These are phyloP conservation scores for Ascochyta clinopodiicola DNA, from an alignment of 2,329 filamentous ascomycete genomes.

Conservation along the genomic window DNA sequence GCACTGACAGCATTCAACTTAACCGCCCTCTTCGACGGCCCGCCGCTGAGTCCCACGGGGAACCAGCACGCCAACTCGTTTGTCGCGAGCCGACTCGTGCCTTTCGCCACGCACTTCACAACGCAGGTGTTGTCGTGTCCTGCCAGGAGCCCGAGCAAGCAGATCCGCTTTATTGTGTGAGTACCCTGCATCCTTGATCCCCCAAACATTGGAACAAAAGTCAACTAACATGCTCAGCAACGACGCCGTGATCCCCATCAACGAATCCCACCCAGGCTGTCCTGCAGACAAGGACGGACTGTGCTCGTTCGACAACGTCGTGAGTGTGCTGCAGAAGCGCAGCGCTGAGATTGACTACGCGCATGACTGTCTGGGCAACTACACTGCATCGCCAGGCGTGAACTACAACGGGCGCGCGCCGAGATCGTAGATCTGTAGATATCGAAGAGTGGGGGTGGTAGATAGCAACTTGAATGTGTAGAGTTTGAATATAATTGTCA, in stretches of 20 bases:
- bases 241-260: slow-evolving; percentile 38
- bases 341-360: slow-evolving; percentile 38
- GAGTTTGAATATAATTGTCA: not conserved
- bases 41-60: slow-evolving; percentile 26
- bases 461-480: not conserved
- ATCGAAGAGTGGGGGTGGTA: not conserved
- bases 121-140: slow-evolving; percentile 37
- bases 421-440: not conserved
- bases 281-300: slow-evolving; percentile 30
- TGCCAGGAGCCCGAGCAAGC: slow-evolving; percentile 29
- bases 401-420: slow-evolving; percentile 41
- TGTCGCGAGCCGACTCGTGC: slow-evolving; percentile 37
- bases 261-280: slow-evolving; percentile 33
- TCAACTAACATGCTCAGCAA: slow-evolving; percentile 20
- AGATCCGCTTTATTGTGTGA: slow-evolving; percentile 41
- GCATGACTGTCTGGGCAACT: slow-evolving; percentile 42
- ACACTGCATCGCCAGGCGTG: slow-evolving; percentile 29
- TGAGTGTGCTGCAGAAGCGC: slow-evolving; percentile 35
- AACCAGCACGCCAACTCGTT: slow-evolving; percentile 34
- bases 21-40: slow-evolving; percentile 38
- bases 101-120: slow-evolving; percentile 42
- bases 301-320: slow-evolving; percentile 38
- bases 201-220: not conserved
- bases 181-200: slow-evolving; percentile 3
- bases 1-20: slow-evolving; percentile 39